Evolutionary conservation across 768 basidiomycete genomes (phyloP).

Genomic region (Rhodotorula paludigena): DNA sequence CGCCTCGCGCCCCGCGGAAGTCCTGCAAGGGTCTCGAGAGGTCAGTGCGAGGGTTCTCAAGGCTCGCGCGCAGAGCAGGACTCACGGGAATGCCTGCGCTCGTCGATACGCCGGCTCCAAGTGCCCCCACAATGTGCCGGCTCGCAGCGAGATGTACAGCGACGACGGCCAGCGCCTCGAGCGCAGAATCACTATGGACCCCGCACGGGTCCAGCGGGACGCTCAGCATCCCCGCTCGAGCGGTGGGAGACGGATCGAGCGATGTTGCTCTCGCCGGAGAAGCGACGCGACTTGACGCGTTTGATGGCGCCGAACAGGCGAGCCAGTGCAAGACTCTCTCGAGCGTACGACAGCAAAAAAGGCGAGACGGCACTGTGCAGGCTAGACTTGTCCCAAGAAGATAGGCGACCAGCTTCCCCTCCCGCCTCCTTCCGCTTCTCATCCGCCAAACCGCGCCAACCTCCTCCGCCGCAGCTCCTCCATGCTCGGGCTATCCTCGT

Average conservation of each 20-base stretch:
- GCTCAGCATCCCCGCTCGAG: not conserved
- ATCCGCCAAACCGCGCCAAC: slow-evolving; percentile 29
- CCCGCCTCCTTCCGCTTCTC: no score
- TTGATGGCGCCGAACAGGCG: no score
- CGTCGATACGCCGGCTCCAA: slow-evolving; percentile 93
- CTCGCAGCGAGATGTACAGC: not conserved
- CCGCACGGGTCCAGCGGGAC: not conserved
- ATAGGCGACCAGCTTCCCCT: no score
- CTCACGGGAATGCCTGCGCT: slow-evolving; percentile 92
- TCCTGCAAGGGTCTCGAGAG: slow-evolving; percentile 56
- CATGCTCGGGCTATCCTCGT: slow-evolving; percentile 32
- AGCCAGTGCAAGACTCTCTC: not conserved
- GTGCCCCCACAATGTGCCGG: slow-evolving; percentile 66
- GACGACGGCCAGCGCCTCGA: not conserved
- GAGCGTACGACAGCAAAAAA: not conserved
- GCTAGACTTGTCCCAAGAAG: no score
- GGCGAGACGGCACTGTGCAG: not conserved
- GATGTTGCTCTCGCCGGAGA: not conserved
- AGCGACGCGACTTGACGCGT: not conserved
- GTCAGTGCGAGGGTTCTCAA: no score
- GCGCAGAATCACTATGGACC: not conserved
- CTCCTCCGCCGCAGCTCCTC: slow-evolving; percentile 31
- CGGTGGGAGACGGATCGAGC: not conserved
- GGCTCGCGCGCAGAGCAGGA: slow-evolving; percentile 10
- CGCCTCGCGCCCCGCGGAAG: slow-evolving; percentile 87